Base-by-base conservation (phyloP, 2,329 filamentous ascomycete species). In the Lasiodiplodia sp. region DNA sequence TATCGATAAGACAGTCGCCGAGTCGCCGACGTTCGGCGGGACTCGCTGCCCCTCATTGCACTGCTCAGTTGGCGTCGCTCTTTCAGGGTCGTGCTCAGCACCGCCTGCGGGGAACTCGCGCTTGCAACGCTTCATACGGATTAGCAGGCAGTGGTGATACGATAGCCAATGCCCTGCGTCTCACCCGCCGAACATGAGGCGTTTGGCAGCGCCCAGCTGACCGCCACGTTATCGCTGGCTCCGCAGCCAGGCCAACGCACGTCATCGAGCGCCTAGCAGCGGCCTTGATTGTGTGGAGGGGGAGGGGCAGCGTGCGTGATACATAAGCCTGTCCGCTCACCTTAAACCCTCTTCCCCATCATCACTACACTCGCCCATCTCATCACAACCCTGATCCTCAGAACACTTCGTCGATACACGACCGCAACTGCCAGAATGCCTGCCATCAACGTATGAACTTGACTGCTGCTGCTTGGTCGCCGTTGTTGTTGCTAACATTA, bases 381-480 rank as follows among this genome's bases (percentile, higher is more conserved):
- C 49, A 66, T 66, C 38, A 37, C 44, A 16, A 47, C 49, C 38
- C 57, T 69, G 49, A 51, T 66, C 65, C 49, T 64, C 38, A 51
- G 31, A 67, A 47, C 55, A 40, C 65, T 67, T 47, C 52, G 52
- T 34, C 28, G 65, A 57, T 51, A 37, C 65, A 34, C 18, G 2
- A 37, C 40, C 38, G 23, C 53, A 34, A 38, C 49, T 47, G 57
- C 57, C 72, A 78, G 70, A 21, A 80, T 80, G 78, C 77, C 78
- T 74, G 72, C 74, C 58, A 71, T 77, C 76, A 80, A 79, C 75
- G 78, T 75, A 73, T 66, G 76, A 64, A 21, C 28, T 49, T 40
- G 12, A n/a, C 18, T 11, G 23, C 49, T 21, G 28, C 49, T 68
- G 38, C 52, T 55, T 51, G 5, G 25, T 67, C 28, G 38, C 25